A percentile compares a stretch with the other conserved stretches of the same genome.
Evolutionary conservation across 352 stramenopile genomes (phyloP).

Genomic region (Phytophthora sp.): DNA sequence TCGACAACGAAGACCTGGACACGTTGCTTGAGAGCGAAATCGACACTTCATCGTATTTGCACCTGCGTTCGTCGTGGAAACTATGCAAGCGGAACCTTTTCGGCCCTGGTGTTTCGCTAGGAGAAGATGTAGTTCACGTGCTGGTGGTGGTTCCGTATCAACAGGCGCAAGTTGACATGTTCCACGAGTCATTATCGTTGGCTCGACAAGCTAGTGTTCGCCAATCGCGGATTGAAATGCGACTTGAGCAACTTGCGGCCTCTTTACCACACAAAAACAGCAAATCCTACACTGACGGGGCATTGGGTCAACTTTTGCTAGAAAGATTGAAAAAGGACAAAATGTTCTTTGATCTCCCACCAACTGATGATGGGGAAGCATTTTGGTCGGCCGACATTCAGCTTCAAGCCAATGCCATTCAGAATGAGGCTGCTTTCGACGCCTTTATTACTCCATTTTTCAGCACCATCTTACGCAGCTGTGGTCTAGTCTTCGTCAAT

Average conservation of each 20-base stretch:
- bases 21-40: conserved; percentile 4
- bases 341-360: conserved; percentile 2
- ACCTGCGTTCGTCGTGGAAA: conserved; percentile 22
- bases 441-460: background rate
- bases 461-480: background rate
- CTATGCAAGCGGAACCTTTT: conserved; percentile 12
- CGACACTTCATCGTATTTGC: conserved; percentile 2
- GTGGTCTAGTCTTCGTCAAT: conserved; percentile 6
- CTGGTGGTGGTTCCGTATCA: conserved; percentile 13
- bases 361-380: background rate
- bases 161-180: background rate
- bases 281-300: background rate
- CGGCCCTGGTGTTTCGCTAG: conserved; percentile 10
- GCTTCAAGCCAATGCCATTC: background rate
- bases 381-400: conserved; percentile 10
- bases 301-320: background rate
- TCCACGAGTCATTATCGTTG: conserved; percentile 3
- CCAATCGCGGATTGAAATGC: conserved; percentile 3
- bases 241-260: background rate
- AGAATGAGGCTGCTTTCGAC: background rate
- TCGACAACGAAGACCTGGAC: conserved; percentile 9
- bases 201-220: conserved; percentile 7
- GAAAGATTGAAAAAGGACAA: background rate
- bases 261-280: conserved; percentile 5
- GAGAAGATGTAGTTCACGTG: conserved; percentile 16